Base-by-base conservation (phyloP, 2,329 filamentous ascomycete species). In the Diplodia mutila region DNA sequence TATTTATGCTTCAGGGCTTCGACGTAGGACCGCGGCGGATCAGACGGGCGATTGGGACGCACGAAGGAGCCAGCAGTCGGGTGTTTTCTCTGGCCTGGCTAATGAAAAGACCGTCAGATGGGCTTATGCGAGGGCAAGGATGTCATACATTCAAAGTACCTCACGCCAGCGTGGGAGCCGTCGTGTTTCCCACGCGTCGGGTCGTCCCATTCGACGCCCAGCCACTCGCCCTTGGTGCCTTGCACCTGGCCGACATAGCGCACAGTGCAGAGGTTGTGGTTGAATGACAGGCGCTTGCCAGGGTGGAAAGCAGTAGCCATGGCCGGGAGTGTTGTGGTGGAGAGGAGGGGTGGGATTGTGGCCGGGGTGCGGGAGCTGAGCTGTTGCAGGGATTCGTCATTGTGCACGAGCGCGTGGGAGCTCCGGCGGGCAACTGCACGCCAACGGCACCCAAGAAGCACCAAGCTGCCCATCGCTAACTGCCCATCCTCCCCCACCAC, bases 121-220 rank as follows among this genome's bases (percentile, higher is more conserved):
- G n/a, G 53, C 21, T 42, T 27, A 21, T 16, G 12, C 16, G 21
- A n/a, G n/a, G 55, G 39, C 32, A 32, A 25, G 25, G 46, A 16
- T 8, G 39, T 23, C 68, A 57, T 61, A 94, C 94, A 97, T 72
- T 85, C 82, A 75, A 98, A 98, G 77, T 97, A 97, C 69, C 87
- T 88, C 69, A 86, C 84, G 69, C 91, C 92, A 70, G 91, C 89
- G 79, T 96, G 89, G 69, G 90, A 89, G 68, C 95, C 95, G 74
- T 94, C 87, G 80, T 99, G 94, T 82, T 97, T 98, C 69, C 95
- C 95, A 74, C 94, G 86, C 46, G 84, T 85, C 67, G 89, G 83
- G 77, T 97, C 92, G 80, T 98, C 94, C 95, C 95, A 99, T 85
- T 99, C 95, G 57, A 98, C 92, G 55, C 95, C 95, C 39, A 98